Conservation (phyloP, 1,284 basidiomycete species). For the Moniliella sp. region DNA sequence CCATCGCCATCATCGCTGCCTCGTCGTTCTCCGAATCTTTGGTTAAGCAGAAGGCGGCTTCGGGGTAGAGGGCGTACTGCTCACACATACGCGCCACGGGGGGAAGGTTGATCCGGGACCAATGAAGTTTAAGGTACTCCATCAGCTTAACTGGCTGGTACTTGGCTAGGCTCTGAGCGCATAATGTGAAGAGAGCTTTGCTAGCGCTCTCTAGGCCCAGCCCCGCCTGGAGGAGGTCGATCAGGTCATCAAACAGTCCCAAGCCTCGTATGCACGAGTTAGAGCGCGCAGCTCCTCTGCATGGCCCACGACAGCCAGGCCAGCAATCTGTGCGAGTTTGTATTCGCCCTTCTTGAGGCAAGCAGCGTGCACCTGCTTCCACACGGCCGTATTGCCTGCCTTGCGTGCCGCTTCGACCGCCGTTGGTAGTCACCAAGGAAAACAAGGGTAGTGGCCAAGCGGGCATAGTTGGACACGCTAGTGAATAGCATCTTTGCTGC, state of each 20-base stretch:
- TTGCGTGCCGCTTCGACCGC: constrained; percentile 96
- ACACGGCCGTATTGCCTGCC: constrained; percentile 96
- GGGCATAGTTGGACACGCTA: constrained; percentile 94
- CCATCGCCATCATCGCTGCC: constrained; percentile 90
- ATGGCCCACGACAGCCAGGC: constrained; percentile 34
- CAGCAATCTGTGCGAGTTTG: constrained; percentile 71
- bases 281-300: constrained; percentile 69
- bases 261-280: constrained; percentile 66
- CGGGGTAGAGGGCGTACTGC: constrained; percentile 81
- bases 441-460: constrained; percentile 88
- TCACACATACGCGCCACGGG: constrained; percentile 91
- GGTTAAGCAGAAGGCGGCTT: constrained; percentile 78
- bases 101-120: constrained; percentile 85
- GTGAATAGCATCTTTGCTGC: constrained; percentile 85
- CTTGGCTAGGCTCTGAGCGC: constrained; percentile 84
- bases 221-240: constrained; percentile 76
- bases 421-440: constrained; percentile 90
- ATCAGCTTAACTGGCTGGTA: constrained; percentile 92
- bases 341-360: constrained; percentile 94
- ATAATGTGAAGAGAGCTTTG: constrained; percentile 64
- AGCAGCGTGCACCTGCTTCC: constrained; percentile 97
- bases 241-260: constrained; percentile 90
- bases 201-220: constrained; percentile 78
- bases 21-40: constrained; percentile 94
- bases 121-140: constrained; percentile 95